These are phyloP conservation scores for Sordaria brevicollis DNA, from an alignment of 495 filamentous ascomycete genomes.

Conservation along the genomic window DNA sequence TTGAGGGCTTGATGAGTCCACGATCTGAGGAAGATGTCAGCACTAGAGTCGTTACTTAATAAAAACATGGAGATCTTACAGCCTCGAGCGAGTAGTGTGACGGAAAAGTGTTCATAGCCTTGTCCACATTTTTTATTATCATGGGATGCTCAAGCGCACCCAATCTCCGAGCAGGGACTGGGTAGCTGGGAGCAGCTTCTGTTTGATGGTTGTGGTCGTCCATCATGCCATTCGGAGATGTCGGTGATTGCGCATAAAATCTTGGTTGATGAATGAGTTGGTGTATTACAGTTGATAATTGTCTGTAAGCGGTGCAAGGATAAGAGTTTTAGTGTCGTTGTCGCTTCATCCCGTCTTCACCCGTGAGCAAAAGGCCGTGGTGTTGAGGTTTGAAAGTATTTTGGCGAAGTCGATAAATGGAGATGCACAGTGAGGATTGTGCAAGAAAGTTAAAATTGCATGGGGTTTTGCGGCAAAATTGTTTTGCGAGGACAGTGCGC, in stretches of 20 bases:
- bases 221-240: neutral
- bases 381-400: neutral
- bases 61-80: slow-evolving; percentile 33
- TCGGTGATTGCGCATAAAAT: neutral
- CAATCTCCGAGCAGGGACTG: slow-evolving; percentile 52
- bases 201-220: neutral
- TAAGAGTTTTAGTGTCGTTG: neutral
- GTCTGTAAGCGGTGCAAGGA: neutral
- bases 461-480: neutral
- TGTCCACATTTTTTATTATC: slow-evolving; percentile 71
- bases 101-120: slow-evolving; percentile 70
- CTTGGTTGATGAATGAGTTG: neutral
- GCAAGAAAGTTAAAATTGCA: neutral
- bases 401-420: neutral
- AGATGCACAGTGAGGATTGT: neutral
- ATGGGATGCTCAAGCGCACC: slow-evolving; percentile 83
- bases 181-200: slow-evolving; percentile 27
- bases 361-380: neutral
- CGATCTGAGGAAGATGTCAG: slow-evolving; percentile 17
- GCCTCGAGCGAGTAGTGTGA: slow-evolving; percentile 52
- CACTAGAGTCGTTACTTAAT: neutral
- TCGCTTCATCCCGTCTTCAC: neutral
- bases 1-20: slow-evolving; percentile 25
- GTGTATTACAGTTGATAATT: neutral
- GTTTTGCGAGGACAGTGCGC: neutral